A percentile compares a stretch with the other conserved stretches of the same genome.
These are phyloP conservation scores for Miscanthus lutarioriparius DNA, from an alignment of 176 grass and related monocot genomes.

Conservation along the genomic window DNA sequence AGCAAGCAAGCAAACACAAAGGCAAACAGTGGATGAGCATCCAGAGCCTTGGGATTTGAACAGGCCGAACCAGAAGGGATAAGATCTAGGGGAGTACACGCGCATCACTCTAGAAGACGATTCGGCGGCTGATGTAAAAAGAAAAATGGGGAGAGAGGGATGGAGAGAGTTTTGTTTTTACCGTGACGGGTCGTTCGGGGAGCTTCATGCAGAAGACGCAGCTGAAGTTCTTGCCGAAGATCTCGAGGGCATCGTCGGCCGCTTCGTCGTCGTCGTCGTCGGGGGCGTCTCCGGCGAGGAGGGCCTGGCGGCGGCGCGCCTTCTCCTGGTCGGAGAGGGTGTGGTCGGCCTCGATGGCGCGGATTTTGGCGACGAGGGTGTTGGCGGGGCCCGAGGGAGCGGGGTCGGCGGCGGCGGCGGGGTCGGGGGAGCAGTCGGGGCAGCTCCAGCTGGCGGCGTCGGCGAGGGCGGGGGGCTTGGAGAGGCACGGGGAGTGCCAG, in stretches of 20 bases:
- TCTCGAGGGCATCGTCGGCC: slow-evolving; percentile 37
- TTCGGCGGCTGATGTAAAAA: too few species aligned
- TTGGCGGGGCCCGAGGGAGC: neutral
- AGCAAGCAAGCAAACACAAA: too few species aligned
- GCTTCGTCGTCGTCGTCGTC: neutral
- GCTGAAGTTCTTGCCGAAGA: slow-evolving; percentile 62
- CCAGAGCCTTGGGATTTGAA: neutral
- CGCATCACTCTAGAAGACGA: neutral
- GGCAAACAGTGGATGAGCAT: too few species aligned
- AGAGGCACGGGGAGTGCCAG: slow-evolving; percentile 83
- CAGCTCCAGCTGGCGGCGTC: slow-evolving; percentile 64
- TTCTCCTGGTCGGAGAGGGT: slow-evolving; percentile 71
- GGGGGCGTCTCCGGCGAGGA: slow-evolving; percentile 45
- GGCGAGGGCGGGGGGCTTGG: slow-evolving; percentile 55
- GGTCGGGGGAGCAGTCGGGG: slow-evolving; percentile 66
- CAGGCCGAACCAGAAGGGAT: too few species aligned
- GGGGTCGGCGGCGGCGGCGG: neutral
- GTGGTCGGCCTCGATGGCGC: slow-evolving; percentile 64
- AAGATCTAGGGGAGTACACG: neutral
- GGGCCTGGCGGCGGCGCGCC: slow-evolving; percentile 67
- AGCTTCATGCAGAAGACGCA: slow-evolving; percentile 91
- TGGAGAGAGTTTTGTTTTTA: neutral
- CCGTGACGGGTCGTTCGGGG: slow-evolving; percentile 88
- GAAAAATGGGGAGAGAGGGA: too few species aligned
- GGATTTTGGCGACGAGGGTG: slow-evolving; percentile 62